These are phyloP conservation scores for Kodamaea neixiangensis DNA, from an alignment of 805 yeast species.

Conservation along the genomic window DNA sequence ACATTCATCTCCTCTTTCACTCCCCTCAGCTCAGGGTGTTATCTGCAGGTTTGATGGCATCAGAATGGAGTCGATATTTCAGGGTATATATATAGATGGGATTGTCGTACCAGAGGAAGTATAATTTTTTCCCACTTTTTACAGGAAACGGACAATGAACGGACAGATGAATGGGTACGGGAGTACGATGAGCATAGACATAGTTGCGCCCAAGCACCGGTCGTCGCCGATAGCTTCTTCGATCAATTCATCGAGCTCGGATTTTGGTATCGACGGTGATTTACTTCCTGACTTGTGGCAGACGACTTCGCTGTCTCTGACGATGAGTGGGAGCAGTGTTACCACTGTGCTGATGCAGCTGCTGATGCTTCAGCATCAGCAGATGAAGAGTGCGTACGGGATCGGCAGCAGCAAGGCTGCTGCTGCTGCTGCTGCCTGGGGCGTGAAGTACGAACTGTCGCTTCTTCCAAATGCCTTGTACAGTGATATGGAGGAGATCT, in stretches of 20 bases:
- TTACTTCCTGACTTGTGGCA: constrained; percentile 39
- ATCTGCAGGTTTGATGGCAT: constrained; percentile 1
- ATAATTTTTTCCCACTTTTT: not conserved
- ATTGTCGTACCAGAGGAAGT: not conserved
- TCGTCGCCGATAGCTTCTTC: constrained; percentile 13
- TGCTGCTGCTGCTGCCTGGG: constrained; percentile 6
- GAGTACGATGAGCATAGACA: constrained; percentile 8
- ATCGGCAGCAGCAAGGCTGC: not conserved
- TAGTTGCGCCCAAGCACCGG: constrained; percentile 4
- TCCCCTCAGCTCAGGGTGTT: constrained; percentile 8
- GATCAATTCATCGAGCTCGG: constrained; percentile 14
- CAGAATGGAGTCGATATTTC: not conserved
- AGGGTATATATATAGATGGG: not conserved
- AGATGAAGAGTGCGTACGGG: not conserved
- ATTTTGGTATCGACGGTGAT: constrained; percentile 22
- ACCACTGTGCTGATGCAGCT: constrained; percentile 15
- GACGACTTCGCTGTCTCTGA: constrained; percentile 16
- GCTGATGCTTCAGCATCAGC: not conserved
- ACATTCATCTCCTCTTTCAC: constrained; percentile 1
- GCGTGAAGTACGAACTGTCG: constrained; percentile 14
- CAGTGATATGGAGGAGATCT: constrained; percentile 12
- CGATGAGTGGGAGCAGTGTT: constrained; percentile 13
- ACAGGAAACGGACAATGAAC: not conserved
- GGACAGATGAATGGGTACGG: constrained; percentile 1
- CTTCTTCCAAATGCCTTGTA: constrained; percentile 25